Conservation (phyloP, 2,329 filamentous ascomycete species). For the Xylaria sp. region DNA sequence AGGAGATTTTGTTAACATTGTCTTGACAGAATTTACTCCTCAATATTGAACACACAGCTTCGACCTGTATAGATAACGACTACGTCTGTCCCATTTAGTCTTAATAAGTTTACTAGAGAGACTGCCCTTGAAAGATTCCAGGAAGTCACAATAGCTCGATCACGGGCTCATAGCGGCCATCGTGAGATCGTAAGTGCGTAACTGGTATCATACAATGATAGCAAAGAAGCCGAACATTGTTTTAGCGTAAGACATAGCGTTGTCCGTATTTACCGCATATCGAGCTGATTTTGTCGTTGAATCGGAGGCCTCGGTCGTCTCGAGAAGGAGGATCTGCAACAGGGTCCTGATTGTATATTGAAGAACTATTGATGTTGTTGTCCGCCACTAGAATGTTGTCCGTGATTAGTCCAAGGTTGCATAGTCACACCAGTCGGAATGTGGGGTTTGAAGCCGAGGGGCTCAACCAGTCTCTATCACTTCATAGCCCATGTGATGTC, state of each 20-base stretch:
- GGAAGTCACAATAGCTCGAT: neutral
- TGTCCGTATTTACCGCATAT: neutral
- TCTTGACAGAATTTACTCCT: neutral
- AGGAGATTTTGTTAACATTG: neutral
- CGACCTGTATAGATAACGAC: neutral
- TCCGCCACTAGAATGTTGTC: constrained; percentile 3
- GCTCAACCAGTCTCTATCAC: neutral
- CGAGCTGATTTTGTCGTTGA: neutral
- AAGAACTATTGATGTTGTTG: constrained; percentile 6
- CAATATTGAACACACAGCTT: neutral
- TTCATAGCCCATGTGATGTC: constrained; percentile 6
- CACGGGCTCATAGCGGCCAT: neutral
- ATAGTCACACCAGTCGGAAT: constrained; percentile 10
- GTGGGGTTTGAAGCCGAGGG: constrained; percentile 7
- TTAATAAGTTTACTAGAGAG: neutral
- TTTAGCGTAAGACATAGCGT: neutral
- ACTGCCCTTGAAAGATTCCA: neutral
- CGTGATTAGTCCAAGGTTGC: constrained; percentile 1
- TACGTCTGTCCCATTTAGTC: neutral
- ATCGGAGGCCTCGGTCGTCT: neutral
- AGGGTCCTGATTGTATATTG: neutral
- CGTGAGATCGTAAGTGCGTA: neutral
- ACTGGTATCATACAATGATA: neutral
- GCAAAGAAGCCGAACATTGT: neutral
- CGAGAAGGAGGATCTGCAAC: constrained; percentile 13